A percentile compares a stretch with the other conserved stretches of the same genome.
These are phyloP conservation scores for Scleroderma bovista DNA, from an alignment of 768 basidiomycete genomes.

Conservation along the genomic window DNA sequence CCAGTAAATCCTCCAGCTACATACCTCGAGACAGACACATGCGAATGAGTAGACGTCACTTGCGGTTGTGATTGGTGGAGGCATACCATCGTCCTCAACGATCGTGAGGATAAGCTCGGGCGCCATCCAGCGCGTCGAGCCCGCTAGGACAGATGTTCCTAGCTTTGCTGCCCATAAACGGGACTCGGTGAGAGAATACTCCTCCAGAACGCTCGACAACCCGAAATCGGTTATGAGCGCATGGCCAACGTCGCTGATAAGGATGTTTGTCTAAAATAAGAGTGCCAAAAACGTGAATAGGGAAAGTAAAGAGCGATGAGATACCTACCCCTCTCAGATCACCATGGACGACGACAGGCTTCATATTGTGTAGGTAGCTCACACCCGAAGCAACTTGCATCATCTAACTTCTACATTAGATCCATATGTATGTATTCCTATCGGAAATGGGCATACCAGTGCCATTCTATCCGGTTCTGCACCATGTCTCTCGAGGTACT, in stretches of 20 bases:
- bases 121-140: slow-evolving; percentile 39
- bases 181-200: slow-evolving; percentile 34
- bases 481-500: slow-evolving; percentile 41
- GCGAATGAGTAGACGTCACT: slow-evolving; percentile 61
- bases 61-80: slow-evolving; percentile 42
- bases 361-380: slow-evolving; percentile 49
- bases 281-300: neutral
- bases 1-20: neutral
- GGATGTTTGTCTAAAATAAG: slow-evolving; percentile 44
- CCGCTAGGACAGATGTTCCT: slow-evolving; percentile 28
- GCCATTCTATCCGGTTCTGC: slow-evolving; percentile 38
- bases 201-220: slow-evolving; percentile 51
- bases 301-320: neutral
- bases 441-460: slow-evolving; percentile 33
- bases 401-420: slow-evolving; percentile 30
- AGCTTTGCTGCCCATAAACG: slow-evolving; percentile 19
- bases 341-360: slow-evolving; percentile 52
- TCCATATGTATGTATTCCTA: neutral
- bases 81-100: slow-evolving; percentile 38
- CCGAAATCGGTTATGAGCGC: slow-evolving; percentile 62
- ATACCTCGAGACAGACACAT: slow-evolving; percentile 54
- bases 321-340: slow-evolving; percentile 54
- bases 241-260: slow-evolving; percentile 45
- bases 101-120: slow-evolving; percentile 51
- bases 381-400: slow-evolving; percentile 53